Base-by-base conservation (phyloP, 164 flowering plant species). In the Sedum album region DNA sequence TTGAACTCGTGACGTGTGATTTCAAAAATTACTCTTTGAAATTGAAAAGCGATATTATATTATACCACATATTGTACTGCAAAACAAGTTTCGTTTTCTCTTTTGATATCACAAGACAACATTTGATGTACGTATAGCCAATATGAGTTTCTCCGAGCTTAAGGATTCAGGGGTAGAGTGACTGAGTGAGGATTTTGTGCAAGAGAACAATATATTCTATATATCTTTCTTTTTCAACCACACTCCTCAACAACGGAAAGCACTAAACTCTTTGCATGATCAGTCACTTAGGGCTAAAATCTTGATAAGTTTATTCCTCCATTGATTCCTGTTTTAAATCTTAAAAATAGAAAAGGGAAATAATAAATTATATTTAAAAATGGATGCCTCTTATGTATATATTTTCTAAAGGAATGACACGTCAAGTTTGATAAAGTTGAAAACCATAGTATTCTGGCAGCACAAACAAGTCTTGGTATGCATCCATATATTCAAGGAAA, bases 171-270 rank as follows among this genome's bases (percentile, higher is more conserved):
- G n/a, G 25, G 31, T 7, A 23, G 60, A 55, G n/a, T n/a, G n/a
- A n/a, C n/a, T n/a, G n/a, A 55, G 60, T 23, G 60, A 14, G 60
- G 60, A 55, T 55, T 55, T 14, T 55, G 25, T 55, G 60, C 60
- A 55, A 13, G 60, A 55, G 60, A 55, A 55, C 60, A 55, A 55
- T 55, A 55, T 55, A 25, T 55, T 23, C 60, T 55, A 23, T 4
- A 25, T 55, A 55, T 55, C n/a, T n/a, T 14, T 55, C 25, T 25
- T 13, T 25, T 55, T 53, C 25, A 39, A 2, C 9, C 5, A 23
- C 6, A 55, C 25, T 51, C 60, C 60, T 51, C 60, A n/a, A 55
- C 60, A 23, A 23, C 25, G 31, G 31, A 55, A 51, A 51, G 20
- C 31, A 25, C 15, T 55, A 25, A 55, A 55, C 60, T 0, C 60